These are phyloP conservation scores for Coemansia sp. DNA, from an alignment of 192 early-diverging fungal genomes.

Conservation along the genomic window DNA sequence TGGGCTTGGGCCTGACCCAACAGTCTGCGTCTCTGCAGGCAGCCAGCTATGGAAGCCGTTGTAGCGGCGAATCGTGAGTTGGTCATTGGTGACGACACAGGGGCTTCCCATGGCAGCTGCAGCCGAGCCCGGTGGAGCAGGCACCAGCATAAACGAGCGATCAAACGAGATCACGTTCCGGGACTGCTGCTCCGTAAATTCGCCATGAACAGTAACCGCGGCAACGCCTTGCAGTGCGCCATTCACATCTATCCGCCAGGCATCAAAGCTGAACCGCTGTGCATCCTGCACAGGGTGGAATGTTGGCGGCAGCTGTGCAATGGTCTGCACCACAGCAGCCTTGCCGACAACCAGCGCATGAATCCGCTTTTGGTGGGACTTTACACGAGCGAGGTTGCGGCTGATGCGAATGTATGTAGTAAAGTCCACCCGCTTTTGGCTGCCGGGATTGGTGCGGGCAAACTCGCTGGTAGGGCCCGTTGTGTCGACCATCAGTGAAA, in stretches of 20 bases:
- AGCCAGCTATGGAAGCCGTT: slow-evolving; percentile 46
- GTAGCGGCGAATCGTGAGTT: slow-evolving; percentile 46
- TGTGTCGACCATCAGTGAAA: slow-evolving; percentile 48
- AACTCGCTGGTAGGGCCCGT: slow-evolving; percentile 39
- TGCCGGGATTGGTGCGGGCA: slow-evolving; percentile 31
- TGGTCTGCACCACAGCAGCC: slow-evolving; percentile 24
- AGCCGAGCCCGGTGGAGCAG: slow-evolving; percentile 35
- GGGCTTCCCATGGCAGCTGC: slow-evolving; percentile 41
- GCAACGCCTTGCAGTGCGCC: slow-evolving; percentile 8
- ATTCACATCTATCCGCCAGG: slow-evolving; percentile 33
- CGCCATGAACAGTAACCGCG: slow-evolving; percentile 39
- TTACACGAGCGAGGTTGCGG: slow-evolving; percentile 40
- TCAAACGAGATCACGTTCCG: slow-evolving; percentile 39
- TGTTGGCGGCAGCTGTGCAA: slow-evolving; percentile 35
- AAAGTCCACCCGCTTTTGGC: slow-evolving; percentile 48
- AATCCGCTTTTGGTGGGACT: slow-evolving; percentile 30
- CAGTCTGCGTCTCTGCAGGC: slow-evolving; percentile 5
- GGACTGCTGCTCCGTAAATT: slow-evolving; percentile 31
- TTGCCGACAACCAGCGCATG: slow-evolving; percentile 27
- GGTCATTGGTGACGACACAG: slow-evolving; percentile 40
- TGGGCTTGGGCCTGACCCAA: neutral
- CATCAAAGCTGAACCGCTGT: slow-evolving; percentile 47
- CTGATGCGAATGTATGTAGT: slow-evolving; percentile 36
- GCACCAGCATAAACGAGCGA: slow-evolving; percentile 37
- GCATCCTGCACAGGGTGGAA: slow-evolving; percentile 46